A percentile compares a stretch with the other conserved stretches of the same genome.
These are phyloP conservation scores for Alopecurus myosuroides DNA, from an alignment of 176 grass and related monocot species.

Conservation along the genomic window DNA sequence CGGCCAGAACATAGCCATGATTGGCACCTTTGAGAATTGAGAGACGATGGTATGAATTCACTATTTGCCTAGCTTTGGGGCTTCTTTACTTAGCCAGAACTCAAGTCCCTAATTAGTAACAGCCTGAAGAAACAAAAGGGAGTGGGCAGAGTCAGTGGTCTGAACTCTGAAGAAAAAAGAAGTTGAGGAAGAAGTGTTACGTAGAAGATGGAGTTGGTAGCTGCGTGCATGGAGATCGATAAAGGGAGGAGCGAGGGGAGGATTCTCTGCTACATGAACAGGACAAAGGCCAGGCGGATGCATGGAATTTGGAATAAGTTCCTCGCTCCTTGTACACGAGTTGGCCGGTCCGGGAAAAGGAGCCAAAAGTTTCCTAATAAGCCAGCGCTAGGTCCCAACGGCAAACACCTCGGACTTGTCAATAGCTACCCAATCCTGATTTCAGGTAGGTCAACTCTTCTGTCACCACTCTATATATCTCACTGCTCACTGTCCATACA, in stretches of 20 bases:
- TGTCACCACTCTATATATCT: not conserved
- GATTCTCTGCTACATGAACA: constrained; percentile 35
- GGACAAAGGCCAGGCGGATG: constrained; percentile 22
- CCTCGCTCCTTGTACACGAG: constrained; percentile 29
- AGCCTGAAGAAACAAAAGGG: not conserved
- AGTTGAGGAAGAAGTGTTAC: not conserved
- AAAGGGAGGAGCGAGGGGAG: not conserved
- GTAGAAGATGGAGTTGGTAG: constrained; percentile 8
- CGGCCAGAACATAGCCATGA: constrained; percentile 18
- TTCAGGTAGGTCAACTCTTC: constrained; percentile 29
- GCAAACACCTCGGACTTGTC: constrained; percentile 15
- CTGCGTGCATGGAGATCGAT: constrained; percentile 2
- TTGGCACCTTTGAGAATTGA: constrained; percentile 8
- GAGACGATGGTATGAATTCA: not conserved
- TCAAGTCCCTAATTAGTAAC: not conserved
- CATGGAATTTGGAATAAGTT: constrained; percentile 46
- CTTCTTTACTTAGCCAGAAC: constrained; percentile 2
- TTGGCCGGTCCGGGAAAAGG: constrained; percentile 17
- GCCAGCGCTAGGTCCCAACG: not conserved
- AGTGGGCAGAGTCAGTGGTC: not conserved
- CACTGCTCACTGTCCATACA: not conserved
- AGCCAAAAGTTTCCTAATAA: constrained; percentile 14
- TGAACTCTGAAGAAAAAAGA: not conserved
- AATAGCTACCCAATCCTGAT: constrained; percentile 11
- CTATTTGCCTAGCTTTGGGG: not conserved